Evolutionary conservation across 2,329 filamentous ascomycete species (phyloP), one percentile per base, ranked within the genome.

Genomic region (Pseudogymnoascus sp.): DNA sequence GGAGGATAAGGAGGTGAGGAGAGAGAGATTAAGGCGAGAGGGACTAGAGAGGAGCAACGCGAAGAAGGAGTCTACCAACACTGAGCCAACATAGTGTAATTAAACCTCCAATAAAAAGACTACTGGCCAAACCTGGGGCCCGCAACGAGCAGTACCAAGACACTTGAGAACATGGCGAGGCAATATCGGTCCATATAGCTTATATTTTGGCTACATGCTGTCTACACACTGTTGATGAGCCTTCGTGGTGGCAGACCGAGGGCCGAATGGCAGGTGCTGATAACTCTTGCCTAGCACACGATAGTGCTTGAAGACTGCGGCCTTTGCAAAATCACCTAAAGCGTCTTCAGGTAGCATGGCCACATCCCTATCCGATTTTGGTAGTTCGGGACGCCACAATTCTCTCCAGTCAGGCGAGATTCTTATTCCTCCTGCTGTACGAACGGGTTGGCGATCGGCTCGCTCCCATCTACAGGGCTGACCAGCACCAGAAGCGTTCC

Each of bases 391-490:
- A 35, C 29, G 50, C 29, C 50, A 56, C 50, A 31, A 21, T 56
- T 56, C 26, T 56, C 29, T 56, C 50, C 16, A 35, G 50, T 56
- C 35, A 61, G 38, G 35, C 21, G 26, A 40, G 59, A 50, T 63
- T 75, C 76, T 81, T 85, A 71, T 68, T 91, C 88, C 59, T 91
- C 88, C 24, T 83, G 80, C 72, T 91, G 86, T 62, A 89, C 80
- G 73, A 97, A 99, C 0, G 95, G 95, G 75, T 99, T 99, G 70
- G 89, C 85, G 71, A 99, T 99, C 77, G 93, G 88, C 77, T 97
- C 93, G 77, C 91, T 97, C 63, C 95, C 95, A 73, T 97, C 93
- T 61, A 95, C 83, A 3, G 95, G 95, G 66, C 91, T 95, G 73
- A 99, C 91, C 66, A 96, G 84, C 40, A 97, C 93, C 63, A 99